Evolutionary conservation across 257 asterid species (phyloP).

Genomic region (Leonotis leonurus): DNA sequence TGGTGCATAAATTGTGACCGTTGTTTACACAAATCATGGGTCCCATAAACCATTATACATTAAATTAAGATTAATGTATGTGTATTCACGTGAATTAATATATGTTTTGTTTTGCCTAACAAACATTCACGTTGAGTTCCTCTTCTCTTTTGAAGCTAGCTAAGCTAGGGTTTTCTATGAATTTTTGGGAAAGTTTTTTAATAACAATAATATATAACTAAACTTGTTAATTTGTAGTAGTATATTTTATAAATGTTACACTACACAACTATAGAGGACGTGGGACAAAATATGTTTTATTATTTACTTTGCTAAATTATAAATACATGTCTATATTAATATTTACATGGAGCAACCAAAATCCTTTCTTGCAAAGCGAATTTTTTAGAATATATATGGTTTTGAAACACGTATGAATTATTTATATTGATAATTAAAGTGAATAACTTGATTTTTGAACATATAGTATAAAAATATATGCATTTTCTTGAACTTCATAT

Average conservation of each 20-base stretch:
- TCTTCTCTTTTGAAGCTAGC: conserved; percentile 9
- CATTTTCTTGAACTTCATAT: too few relatives aligned
- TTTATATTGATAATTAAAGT: too few relatives aligned
- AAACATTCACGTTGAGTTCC: conserved; percentile 45
- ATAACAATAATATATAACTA: too few relatives aligned
- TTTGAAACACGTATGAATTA: too few relatives aligned
- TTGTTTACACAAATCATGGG: conserved; percentile 24
- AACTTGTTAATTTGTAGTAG: too few relatives aligned
- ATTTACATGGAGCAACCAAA: conserved; percentile 38
- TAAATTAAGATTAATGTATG: too few relatives aligned
- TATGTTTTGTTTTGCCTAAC: conserved; percentile 33
- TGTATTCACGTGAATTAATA: conserved; percentile 49
- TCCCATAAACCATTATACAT: conserved; percentile 16
- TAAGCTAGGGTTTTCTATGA: conserved; percentile 15
- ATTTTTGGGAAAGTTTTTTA: not conserved
- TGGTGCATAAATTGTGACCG: not conserved
- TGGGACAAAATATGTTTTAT: conserved; percentile 8
- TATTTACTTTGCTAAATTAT: conserved; percentile 12
- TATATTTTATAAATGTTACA: not conserved
- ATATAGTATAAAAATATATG: too few relatives aligned
- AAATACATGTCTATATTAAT: not conserved
- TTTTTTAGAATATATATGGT: too few relatives aligned
- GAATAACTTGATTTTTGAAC: too few relatives aligned
- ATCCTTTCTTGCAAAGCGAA: too few relatives aligned
- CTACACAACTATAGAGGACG: conserved; percentile 21